Base-by-base conservation (phyloP, 441 rosid genomes). In the Sinapis alba region DNA sequence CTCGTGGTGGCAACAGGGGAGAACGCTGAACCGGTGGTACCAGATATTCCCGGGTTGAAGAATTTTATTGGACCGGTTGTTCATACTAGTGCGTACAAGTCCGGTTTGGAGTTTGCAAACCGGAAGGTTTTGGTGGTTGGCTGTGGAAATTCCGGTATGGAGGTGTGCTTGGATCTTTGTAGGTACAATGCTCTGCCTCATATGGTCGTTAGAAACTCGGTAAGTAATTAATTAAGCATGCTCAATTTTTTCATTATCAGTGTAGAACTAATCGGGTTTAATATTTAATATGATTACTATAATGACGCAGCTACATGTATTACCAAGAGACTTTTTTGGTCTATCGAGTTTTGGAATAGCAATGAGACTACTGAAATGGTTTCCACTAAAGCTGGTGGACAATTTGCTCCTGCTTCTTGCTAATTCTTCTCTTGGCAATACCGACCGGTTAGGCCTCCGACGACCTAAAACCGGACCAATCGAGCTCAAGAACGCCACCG, bases 101-200 rank as follows among this genome's bases (percentile, higher is more conserved):
- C 92, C 56, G 99, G 97, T 68, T 85, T 83, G 4, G 84, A 61
- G 60, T 95, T 87, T 63, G 80, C 72, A 67, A 84, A 86, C 82
- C 82, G 84, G 59, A 85, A 71, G 68, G 96, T 95, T 65, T 72
- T 95, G 72, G 98, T 95, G 5, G 65, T 95, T 26, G 98, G 99
- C 1, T 91, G 99, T 81, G 99, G 99, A 0, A 95, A 95, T 76
- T 95, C 99, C 1, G 97, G 98, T 47, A 93, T 95, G 99, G 99
- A 95, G 80, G 91, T 95, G 8, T 84, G 98, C 78, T 76, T 93
- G 64, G 99, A 95, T 88, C 97, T 96, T 9, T 91, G 94, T 57
- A 85, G 95, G 60, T 38, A 87, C 86, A 90, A 85, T 75, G 99
- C 93, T 53, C 73, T 76, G 74, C 93, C 99, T 65, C 86, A 89